Conservation (phyloP, 495 filamentous ascomycete species). For the Trichoderma virens region DNA sequence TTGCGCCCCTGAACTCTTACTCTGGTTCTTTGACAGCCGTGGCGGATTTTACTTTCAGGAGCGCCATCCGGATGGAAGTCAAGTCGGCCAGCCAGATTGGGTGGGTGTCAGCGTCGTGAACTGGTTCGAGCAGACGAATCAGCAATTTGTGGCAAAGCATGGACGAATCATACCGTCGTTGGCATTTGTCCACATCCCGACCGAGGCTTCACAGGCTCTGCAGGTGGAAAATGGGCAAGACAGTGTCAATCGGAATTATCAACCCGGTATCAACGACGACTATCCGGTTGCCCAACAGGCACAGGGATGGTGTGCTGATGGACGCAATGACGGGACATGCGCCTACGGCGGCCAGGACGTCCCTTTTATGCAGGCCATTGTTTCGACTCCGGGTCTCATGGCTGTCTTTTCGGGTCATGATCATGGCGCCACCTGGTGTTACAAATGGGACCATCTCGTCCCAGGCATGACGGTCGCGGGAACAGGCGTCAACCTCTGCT, state of each 20-base stretch:
- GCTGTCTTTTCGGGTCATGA: slow-evolving; percentile 64
- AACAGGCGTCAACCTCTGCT: slow-evolving; percentile 48
- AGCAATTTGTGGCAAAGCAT: slow-evolving; percentile 33
- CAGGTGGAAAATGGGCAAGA: slow-evolving; percentile 30
- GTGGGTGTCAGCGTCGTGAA: slow-evolving; percentile 40
- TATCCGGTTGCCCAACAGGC: slow-evolving; percentile 41
- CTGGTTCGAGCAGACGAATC: slow-evolving; percentile 52
- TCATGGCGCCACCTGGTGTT: slow-evolving; percentile 62
- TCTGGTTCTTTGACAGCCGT: slow-evolving; percentile 72
- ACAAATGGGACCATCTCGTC: slow-evolving; percentile 31
- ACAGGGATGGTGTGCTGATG: slow-evolving; percentile 43
- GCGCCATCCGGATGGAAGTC: slow-evolving; percentile 22
- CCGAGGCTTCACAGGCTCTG: slow-evolving; percentile 45
- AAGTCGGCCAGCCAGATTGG: slow-evolving; percentile 35
- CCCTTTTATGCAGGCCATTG: slow-evolving; percentile 57
- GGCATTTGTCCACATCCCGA: slow-evolving; percentile 68
- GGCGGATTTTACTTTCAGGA: slow-evolving; percentile 52
- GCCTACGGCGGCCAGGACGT: slow-evolving; percentile 48
- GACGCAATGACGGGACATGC: slow-evolving; percentile 28
- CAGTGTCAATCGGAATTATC: slow-evolving; percentile 29
- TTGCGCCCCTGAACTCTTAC: slow-evolving; percentile 34
- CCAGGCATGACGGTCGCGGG: slow-evolving; percentile 25
- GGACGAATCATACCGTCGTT: slow-evolving; percentile 49
- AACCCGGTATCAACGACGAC: slow-evolving; percentile 64
- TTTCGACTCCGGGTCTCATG: slow-evolving; percentile 48